Conservation (phyloP, 768 basidiomycete genomes). For the Boletus reticuloceps region DNA sequence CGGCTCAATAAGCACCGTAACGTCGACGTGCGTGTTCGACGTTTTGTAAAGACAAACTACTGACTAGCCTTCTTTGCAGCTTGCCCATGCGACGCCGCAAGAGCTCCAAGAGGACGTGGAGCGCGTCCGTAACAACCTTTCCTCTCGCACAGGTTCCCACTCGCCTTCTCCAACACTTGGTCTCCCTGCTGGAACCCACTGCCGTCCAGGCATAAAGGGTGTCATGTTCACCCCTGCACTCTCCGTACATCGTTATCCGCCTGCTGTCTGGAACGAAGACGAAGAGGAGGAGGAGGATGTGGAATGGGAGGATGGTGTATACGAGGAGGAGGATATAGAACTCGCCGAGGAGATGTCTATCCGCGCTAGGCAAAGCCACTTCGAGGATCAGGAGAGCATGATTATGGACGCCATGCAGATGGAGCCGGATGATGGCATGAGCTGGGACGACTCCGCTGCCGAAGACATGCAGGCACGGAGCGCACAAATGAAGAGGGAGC, state of each 20-base stretch:
- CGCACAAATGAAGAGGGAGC: constrained; percentile 25
- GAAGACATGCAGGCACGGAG: constrained; percentile 45
- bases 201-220: constrained; percentile 35
- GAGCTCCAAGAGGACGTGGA: constrained; percentile 63
- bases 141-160: constrained; percentile 47
- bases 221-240: constrained; percentile 75
- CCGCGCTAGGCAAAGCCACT: constrained; percentile 37
- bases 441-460: constrained; percentile 76
- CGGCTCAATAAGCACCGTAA: constrained; percentile 96
- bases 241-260: constrained; percentile 71
- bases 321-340: constrained; percentile 66
- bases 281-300: constrained; percentile 56
- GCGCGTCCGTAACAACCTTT: constrained; percentile 50
- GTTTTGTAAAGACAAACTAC: not conserved
- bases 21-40: constrained; percentile 70
- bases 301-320: constrained; percentile 62
- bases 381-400: constrained; percentile 30
- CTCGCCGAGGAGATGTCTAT: constrained; percentile 55
- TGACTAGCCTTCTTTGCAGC: constrained; percentile 13
- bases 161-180: constrained; percentile 48
- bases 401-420: constrained; percentile 37
- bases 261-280: constrained; percentile 80
- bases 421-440: constrained; percentile 83
- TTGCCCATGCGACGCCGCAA: constrained; percentile 34
- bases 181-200: constrained; percentile 27